Percentiles rank a stretch among this genome's conserved stretches.
Evolutionary conservation across 129 eudicot species (phyloP).

Genomic region (Flaveria brownii): DNA sequence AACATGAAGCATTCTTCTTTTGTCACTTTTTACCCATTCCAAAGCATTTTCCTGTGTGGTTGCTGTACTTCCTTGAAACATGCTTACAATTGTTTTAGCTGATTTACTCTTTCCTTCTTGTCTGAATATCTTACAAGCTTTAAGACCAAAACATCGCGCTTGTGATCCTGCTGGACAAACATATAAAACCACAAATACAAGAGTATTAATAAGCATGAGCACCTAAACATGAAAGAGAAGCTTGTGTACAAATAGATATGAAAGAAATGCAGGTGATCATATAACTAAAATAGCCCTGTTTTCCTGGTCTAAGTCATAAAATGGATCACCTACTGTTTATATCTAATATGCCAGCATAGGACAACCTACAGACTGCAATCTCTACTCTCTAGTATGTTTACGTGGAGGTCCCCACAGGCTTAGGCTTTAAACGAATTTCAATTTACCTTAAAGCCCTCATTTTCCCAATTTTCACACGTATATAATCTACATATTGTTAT

Average conservation of each 20-base stretch:
- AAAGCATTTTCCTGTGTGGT: conserved; percentile 65
- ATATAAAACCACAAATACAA: conserved; percentile 18
- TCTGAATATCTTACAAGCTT: conserved; percentile 50
- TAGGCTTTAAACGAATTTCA: conserved; percentile 12
- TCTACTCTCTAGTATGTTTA: not conserved
- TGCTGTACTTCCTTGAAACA: conserved; percentile 73
- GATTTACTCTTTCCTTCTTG: conserved; percentile 40
- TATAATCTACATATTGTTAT: conserved; percentile 8
- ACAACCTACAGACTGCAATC: not conserved
- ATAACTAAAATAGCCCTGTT: not conserved
- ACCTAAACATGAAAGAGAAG: conserved; percentile 3
- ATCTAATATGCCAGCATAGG: not conserved
- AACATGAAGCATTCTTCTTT: conserved; percentile 98
- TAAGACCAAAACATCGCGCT: conserved; percentile 54
- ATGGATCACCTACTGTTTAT: conserved; percentile 2
- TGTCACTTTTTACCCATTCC: conserved; percentile 90
- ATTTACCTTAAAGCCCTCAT: not conserved
- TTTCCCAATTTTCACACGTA: not conserved
- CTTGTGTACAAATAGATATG: conserved; percentile 12
- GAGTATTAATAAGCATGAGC: not conserved
- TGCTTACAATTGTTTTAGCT: conserved; percentile 51
- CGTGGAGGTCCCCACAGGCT: not conserved
- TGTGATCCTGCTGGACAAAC: conserved; percentile 55
- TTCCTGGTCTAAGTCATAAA: conserved; percentile 5
- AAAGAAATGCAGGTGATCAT: conserved; percentile 4